Conservation (phyloP, 2,329 filamentous ascomycete species). For the Ceratocystis destructans region DNA sequence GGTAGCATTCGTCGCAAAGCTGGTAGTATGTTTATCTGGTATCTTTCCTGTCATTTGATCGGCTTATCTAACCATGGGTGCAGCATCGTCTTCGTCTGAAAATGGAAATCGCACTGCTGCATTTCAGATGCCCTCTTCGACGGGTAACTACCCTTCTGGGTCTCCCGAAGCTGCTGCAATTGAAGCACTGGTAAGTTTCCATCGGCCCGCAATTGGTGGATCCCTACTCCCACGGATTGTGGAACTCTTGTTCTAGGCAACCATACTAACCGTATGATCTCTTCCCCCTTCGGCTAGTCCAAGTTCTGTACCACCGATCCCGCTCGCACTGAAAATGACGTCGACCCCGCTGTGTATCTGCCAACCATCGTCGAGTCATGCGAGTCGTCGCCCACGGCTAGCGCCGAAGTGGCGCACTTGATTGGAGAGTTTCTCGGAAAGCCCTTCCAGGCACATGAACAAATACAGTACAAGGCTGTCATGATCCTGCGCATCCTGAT, state of each 20-base stretch:
- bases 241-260: background rate
- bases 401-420: slow-evolving; percentile 62
- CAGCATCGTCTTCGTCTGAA: background rate
- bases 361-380: slow-evolving; percentile 88
- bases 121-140: background rate
- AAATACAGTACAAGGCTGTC: slow-evolving; percentile 85
- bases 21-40: slow-evolving; percentile 1
- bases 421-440: slow-evolving; percentile 73
- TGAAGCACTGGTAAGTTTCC: slow-evolving; percentile 13
- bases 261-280: background rate
- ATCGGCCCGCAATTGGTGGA: background rate
- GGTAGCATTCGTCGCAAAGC: slow-evolving; percentile 13
- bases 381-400: slow-evolving; percentile 79
- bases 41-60: background rate
- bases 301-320: slow-evolving; percentile 17
- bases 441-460: slow-evolving; percentile 50
- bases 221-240: background rate
- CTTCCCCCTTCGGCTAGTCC: background rate
- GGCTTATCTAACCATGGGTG: background rate
- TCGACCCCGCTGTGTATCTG: slow-evolving; percentile 78
- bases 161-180: slow-evolving; percentile 17
- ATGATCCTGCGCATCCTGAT: slow-evolving; percentile 88
- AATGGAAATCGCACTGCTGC: background rate
- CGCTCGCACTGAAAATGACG: slow-evolving; percentile 12
- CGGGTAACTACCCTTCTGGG: slow-evolving; percentile 9